Conservation (phyloP, 2,329 filamentous ascomycete genomes). For the Aspergillus pseudoviridinutans region DNA sequence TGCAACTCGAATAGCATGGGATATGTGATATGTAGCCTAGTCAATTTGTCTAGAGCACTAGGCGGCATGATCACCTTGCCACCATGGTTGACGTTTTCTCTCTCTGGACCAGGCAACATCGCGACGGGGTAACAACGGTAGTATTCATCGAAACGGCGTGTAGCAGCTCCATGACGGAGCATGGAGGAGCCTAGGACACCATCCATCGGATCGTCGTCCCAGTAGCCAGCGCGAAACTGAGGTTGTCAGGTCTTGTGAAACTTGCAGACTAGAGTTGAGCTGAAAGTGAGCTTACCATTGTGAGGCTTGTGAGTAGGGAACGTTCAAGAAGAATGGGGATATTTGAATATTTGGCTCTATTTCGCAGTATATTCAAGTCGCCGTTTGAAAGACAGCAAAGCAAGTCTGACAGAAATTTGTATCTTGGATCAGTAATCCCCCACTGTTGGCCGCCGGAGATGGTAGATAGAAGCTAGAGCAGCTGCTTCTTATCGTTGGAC, state of each 20-base stretch:
- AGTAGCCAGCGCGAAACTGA: conserved; percentile 47
- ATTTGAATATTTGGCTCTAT: background rate
- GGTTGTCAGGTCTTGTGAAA: conserved; percentile 13
- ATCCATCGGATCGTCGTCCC: conserved; percentile 50
- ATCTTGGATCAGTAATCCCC: background rate
- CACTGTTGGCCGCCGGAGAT: background rate
- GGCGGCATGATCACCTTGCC: conserved; percentile 98
- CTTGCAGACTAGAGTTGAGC: background rate
- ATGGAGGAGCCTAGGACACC: conserved; percentile 53
- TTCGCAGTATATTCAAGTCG: background rate
- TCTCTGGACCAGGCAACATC: conserved; percentile 88
- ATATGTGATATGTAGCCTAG: conserved; percentile 91
- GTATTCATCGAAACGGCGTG: conserved; percentile 93
- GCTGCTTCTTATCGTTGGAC: conserved; percentile 15
- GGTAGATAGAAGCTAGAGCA: background rate
- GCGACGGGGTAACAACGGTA: conserved; percentile 94
- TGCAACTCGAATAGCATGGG: conserved; percentile 95
- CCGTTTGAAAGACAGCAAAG: background rate
- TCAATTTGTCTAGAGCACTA: conserved; percentile 93
- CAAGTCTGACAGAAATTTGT: background rate
- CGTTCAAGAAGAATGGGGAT: background rate
- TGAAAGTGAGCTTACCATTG: conserved; percentile 22
- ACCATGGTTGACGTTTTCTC: conserved; percentile 87
- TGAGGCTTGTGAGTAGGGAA: background rate
- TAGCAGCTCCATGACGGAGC: conserved; percentile 47